A percentile compares a stretch with the other conserved stretches of the same genome.
These are phyloP conservation scores for Rhizopus delemar DNA, from an alignment of 371 early-diverging fungal genomes.

Conservation along the genomic window DNA sequence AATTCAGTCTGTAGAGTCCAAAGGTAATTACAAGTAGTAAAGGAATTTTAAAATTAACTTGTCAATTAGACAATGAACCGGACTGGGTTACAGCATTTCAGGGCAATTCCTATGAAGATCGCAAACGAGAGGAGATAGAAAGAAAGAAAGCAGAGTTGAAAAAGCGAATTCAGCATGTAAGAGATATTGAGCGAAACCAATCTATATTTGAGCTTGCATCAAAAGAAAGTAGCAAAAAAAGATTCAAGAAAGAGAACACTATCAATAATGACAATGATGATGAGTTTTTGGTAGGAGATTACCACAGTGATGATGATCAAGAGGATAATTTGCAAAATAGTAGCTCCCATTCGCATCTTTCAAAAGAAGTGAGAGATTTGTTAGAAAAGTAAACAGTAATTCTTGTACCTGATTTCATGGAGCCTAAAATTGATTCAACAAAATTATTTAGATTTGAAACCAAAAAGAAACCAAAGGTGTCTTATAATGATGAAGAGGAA, in stretches of 20 bases:
- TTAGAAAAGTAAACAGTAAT: slow-evolving; percentile 45
- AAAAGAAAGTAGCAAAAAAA: slow-evolving; percentile 19
- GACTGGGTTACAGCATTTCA: slow-evolving; percentile 47
- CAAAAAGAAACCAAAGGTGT: slow-evolving; percentile 13
- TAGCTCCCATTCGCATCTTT: slow-evolving; percentile 32
- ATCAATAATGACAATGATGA: slow-evolving; percentile 31
- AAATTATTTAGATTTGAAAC: slow-evolving; percentile 15
- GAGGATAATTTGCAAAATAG: slow-evolving; percentile 4
- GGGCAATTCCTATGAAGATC: slow-evolving; percentile 16
- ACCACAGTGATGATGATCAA: slow-evolving; percentile 63
- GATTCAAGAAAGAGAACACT: slow-evolving; percentile 1
- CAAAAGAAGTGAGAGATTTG: slow-evolving; percentile 58
- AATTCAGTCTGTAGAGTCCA: background rate
- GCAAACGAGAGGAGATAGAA: slow-evolving; percentile 13
- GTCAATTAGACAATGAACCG: slow-evolving; percentile 34
- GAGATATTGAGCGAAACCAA: slow-evolving; percentile 20
- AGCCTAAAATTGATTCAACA: slow-evolving; percentile 9
- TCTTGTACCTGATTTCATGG: background rate
- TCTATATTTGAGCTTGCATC: background rate
- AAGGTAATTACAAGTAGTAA: background rate
- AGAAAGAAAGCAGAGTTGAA: slow-evolving; percentile 27
- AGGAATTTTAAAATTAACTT: background rate
- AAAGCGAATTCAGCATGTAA: slow-evolving; percentile 33
- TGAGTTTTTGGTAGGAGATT: slow-evolving; percentile 67
- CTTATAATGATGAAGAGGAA: slow-evolving; percentile 6